A percentile compares a stretch with the other conserved stretches of the same genome.
These are phyloP conservation scores for Candolleomyces efflorescens DNA, from an alignment of 768 basidiomycete genomes.

Conservation along the genomic window DNA sequence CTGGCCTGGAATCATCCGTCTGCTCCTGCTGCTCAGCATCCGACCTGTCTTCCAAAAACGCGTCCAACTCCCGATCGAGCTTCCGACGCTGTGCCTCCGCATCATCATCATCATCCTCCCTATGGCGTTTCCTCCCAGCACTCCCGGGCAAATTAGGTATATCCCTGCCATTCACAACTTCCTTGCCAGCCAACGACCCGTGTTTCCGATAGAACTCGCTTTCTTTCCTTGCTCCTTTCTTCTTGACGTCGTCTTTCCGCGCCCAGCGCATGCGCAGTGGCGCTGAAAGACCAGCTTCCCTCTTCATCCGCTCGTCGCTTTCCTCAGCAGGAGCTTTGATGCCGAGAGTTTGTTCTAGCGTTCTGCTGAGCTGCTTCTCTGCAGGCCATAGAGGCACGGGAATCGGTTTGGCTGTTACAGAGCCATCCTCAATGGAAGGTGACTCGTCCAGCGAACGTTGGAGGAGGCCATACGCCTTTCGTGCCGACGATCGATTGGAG, in stretches of 20 bases:
- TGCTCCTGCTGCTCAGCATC: slow-evolving; percentile 22
- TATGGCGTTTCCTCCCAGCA: background rate
- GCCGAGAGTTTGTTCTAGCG: slow-evolving; percentile 52
- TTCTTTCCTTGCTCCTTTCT: slow-evolving; percentile 64
- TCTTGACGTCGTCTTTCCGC: slow-evolving; percentile 65
- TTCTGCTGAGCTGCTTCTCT: slow-evolving; percentile 70
- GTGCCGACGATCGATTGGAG: slow-evolving; percentile 48
- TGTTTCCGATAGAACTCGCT: slow-evolving; percentile 81
- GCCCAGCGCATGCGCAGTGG: slow-evolving; percentile 77
- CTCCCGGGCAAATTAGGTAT: slow-evolving; percentile 15
- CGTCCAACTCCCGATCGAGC: slow-evolving; percentile 67
- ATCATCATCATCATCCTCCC: slow-evolving; percentile 31
- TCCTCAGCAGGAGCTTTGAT: background rate
- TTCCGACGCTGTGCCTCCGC: slow-evolving; percentile 32
- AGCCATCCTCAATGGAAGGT: slow-evolving; percentile 37
- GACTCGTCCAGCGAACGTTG: slow-evolving; percentile 47
- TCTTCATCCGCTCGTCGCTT: background rate
- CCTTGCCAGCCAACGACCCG: slow-evolving; percentile 62
- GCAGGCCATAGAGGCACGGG: slow-evolving; percentile 77
- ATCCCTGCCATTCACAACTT: slow-evolving; percentile 35
- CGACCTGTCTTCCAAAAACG: slow-evolving; percentile 51
- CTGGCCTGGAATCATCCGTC: slow-evolving; percentile 10
- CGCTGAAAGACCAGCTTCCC: slow-evolving; percentile 55
- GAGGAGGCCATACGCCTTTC: slow-evolving; percentile 44
- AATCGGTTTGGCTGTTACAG: slow-evolving; percentile 60